A percentile compares a stretch with the other conserved stretches of the same genome.
Conservation (phyloP, 2,329 filamentous ascomycete genomes). For the Simplicillium sp. region DNA sequence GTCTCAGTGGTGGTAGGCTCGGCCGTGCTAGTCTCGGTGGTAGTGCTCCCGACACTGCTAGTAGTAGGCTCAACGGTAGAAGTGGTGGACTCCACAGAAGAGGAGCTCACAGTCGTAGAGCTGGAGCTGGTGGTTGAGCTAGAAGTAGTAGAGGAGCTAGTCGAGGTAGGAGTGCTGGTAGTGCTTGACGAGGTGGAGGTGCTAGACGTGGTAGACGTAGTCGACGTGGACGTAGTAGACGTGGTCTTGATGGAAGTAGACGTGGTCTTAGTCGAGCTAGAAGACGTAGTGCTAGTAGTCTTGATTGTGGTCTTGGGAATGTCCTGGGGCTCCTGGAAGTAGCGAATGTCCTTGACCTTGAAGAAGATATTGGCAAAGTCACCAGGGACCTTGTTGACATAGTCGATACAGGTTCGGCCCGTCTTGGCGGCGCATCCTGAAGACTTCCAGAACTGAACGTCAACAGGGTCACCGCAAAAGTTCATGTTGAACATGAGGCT, state of each 20-base stretch:
- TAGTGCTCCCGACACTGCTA: background rate
- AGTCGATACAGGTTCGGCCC: constrained; percentile 22
- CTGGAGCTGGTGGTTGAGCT: background rate
- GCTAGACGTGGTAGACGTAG: constrained; percentile 4
- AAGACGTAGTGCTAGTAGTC: constrained; percentile 7
- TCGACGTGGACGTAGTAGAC: constrained; percentile 4
- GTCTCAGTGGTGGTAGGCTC: background rate
- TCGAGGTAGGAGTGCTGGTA: constrained; percentile 1
- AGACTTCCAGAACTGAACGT: constrained; percentile 6
- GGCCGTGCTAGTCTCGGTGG: too few relatives aligned
- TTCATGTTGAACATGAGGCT: constrained; percentile 66
- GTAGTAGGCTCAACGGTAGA: background rate
- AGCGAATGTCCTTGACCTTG: constrained; percentile 34
- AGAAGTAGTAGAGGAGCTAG: constrained; percentile 1
- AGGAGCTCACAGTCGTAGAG: background rate
- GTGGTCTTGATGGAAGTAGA: constrained; percentile 3
- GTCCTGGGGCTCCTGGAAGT: constrained; percentile 15
- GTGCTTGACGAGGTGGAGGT: constrained; percentile 3
- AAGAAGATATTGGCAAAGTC: constrained; percentile 28
- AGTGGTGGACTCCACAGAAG: background rate
- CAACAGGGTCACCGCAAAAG: constrained; percentile 67
- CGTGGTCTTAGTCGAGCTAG: constrained; percentile 2
- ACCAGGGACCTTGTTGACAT: constrained; percentile 23
- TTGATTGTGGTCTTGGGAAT: constrained; percentile 10
- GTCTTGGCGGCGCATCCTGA: constrained; percentile 15